These are phyloP conservation scores for Puccinia horiana DNA, from an alignment of 1,284 basidiomycete species.

Conservation along the genomic window DNA sequence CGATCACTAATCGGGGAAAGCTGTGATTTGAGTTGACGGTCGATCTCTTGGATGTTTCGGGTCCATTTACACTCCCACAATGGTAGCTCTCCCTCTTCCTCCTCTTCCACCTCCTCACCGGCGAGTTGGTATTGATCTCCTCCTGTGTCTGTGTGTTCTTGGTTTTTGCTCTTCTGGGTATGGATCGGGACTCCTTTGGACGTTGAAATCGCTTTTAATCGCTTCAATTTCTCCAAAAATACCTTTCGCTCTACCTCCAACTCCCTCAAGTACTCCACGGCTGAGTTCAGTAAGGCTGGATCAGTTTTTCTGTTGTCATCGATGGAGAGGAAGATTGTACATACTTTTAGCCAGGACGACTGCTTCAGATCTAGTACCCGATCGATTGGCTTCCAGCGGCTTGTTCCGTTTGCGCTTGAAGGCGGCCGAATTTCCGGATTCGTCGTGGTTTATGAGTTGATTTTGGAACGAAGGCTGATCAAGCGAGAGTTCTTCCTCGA, in stretches of 20 bases:
- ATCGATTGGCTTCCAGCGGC: background rate
- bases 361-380: conserved; percentile 27
- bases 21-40: background rate
- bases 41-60: conserved; percentile 9
- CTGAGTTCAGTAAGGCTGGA: background rate
- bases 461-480: background rate
- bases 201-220: background rate
- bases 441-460: background rate
- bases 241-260: conserved; percentile 14
- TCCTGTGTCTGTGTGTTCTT: background rate
- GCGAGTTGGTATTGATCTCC: background rate
- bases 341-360: conserved; percentile 39
- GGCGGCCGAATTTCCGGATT: background rate
- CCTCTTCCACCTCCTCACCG: no score
- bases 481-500: background rate
- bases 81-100: background rate
- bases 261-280: conserved; percentile 44
- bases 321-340: background rate
- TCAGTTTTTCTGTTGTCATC: background rate
- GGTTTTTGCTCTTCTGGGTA: background rate
- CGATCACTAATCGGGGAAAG: background rate
- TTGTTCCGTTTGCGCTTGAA: conserved; percentile 28
- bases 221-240: conserved; percentile 14
- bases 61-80: conserved; percentile 21
- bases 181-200: conserved; percentile 4